A percentile compares a stretch with the other conserved stretches of the same genome.
These are phyloP conservation scores for Cyathus striatus DNA, from an alignment of 768 basidiomycete species.

Conservation along the genomic window DNA sequence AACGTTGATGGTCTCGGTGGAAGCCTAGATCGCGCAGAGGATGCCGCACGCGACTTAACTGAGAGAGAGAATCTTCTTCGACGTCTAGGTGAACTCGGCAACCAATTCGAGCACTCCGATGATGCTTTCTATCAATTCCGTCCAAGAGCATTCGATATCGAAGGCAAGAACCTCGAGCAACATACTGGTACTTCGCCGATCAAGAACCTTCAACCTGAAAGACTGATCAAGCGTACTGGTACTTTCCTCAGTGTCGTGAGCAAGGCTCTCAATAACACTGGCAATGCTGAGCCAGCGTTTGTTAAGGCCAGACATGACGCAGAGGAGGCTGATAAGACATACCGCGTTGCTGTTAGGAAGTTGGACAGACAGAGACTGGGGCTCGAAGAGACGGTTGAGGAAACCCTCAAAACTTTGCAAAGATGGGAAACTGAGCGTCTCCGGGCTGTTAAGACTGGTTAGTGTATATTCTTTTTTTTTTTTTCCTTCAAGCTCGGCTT, in stretches of 20 bases:
- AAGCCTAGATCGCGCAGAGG: slow-evolving; percentile 73
- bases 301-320: slow-evolving; percentile 74
- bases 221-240: slow-evolving; percentile 62
- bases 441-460: slow-evolving; percentile 80
- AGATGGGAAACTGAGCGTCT: slow-evolving; percentile 83
- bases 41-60: slow-evolving; percentile 60
- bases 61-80: slow-evolving; percentile 60
- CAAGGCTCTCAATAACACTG: slow-evolving; percentile 57
- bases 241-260: slow-evolving; percentile 67
- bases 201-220: slow-evolving; percentile 32
- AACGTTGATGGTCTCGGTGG: slow-evolving; percentile 77
- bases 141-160: slow-evolving; percentile 68
- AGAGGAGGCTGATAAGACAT: slow-evolving; percentile 72
- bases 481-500: background rate
- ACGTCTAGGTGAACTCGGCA: slow-evolving; percentile 78
- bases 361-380: slow-evolving; percentile 82
- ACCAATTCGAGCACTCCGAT: slow-evolving; percentile 70
- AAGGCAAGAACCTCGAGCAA: slow-evolving; percentile 23
- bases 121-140: slow-evolving; percentile 85
- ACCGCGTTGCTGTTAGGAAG: slow-evolving; percentile 74
- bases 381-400: slow-evolving; percentile 84
- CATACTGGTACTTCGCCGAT: slow-evolving; percentile 15
- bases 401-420: slow-evolving; percentile 74
- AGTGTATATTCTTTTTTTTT: slow-evolving; percentile 1
- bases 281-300: slow-evolving; percentile 57